Conservation (phyloP, 2,329 filamentous ascomycete genomes). For the Elsinoe perseae region DNA sequence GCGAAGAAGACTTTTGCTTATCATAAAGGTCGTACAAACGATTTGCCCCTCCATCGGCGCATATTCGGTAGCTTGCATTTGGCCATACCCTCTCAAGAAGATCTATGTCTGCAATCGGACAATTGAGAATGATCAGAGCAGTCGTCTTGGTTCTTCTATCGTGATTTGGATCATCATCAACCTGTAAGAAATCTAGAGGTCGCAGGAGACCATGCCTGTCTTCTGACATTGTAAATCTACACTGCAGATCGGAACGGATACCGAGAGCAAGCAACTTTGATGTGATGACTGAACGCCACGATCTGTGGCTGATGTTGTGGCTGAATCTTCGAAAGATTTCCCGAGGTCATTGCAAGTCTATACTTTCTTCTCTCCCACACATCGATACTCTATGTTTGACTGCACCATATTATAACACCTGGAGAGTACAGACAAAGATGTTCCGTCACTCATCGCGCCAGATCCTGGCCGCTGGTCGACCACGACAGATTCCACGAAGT, state of each 20-base stretch:
- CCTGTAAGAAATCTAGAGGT: slow-evolving; percentile 16
- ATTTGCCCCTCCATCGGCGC: slow-evolving; percentile 89
- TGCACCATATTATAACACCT: background rate
- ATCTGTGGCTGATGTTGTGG: background rate
- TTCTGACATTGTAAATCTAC: background rate
- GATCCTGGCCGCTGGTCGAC: slow-evolving; percentile 27
- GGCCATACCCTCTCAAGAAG: slow-evolving; percentile 41
- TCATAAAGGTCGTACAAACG: slow-evolving; percentile 51
- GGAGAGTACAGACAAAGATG: slow-evolving; percentile 34
- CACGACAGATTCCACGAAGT: slow-evolving; percentile 35
- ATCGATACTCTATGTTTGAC: background rate
- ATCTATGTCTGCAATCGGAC: slow-evolving; percentile 49
- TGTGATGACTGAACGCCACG: background rate
- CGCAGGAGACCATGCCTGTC: background rate
- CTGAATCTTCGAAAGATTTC: slow-evolving; percentile 21
- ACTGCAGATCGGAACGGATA: background rate
- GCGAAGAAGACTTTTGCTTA: background rate
- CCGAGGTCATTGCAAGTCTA: background rate
- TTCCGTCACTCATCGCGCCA: slow-evolving; percentile 45
- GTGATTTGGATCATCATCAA: background rate
- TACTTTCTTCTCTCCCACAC: background rate
- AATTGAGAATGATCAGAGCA: slow-evolving; percentile 54
- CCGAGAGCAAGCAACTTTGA: background rate
- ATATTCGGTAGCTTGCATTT: slow-evolving; percentile 58
- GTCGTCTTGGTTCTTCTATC: slow-evolving; percentile 18